Percentiles rank a stretch among this genome's conserved stretches.
Evolutionary conservation across 2,329 filamentous ascomycete genomes (phyloP).

Genomic region (Talaromyces sp.): DNA sequence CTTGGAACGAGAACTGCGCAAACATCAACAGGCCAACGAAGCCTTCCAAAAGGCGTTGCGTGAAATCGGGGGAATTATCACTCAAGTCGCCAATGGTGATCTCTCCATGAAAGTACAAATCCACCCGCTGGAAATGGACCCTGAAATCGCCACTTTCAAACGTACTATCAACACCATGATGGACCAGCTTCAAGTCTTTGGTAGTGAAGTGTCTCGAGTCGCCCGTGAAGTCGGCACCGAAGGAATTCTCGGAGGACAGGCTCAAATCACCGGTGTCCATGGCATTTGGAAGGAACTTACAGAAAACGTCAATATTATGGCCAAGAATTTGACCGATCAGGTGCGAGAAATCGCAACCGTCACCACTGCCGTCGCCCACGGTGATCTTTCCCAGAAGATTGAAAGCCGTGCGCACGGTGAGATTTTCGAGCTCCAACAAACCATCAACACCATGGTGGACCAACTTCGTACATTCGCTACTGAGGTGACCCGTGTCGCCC

Average conservation of each 20-base stretch:
- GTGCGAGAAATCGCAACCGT: constrained; percentile 76
- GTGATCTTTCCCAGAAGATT: constrained; percentile 73
- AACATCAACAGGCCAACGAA: constrained; percentile 96
- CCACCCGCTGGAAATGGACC: constrained; percentile 88
- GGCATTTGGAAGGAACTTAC: constrained; percentile 94
- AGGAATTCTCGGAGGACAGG: constrained; percentile 82
- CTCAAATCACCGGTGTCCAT: constrained; percentile 80
- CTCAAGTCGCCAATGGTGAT: constrained; percentile 87
- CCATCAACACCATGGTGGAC: constrained; percentile 81
- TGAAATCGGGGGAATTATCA: constrained; percentile 96
- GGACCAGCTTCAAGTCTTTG: constrained; percentile 88
- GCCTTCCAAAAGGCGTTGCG: constrained; percentile 96
- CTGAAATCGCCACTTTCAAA: constrained; percentile 91
- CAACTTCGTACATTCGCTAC: constrained; percentile 73
- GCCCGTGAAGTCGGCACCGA: constrained; percentile 90
- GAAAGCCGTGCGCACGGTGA: constrained; percentile 69
- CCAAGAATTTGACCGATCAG: constrained; percentile 69
- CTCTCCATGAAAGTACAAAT: constrained; percentile 90
- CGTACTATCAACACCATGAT: constrained; percentile 96
- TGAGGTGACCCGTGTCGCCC: constrained; percentile 71
- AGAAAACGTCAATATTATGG: constrained; percentile 75
- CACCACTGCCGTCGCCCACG: constrained; percentile 70
- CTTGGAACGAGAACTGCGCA: constrained; percentile 87
- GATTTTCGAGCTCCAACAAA: constrained; percentile 71
- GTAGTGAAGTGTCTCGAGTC: constrained; percentile 83